A percentile compares a stretch with the other conserved stretches of the same genome.
Conservation (phyloP, 2,329 filamentous ascomycete species). For the Fusarium equiseti region DNA sequence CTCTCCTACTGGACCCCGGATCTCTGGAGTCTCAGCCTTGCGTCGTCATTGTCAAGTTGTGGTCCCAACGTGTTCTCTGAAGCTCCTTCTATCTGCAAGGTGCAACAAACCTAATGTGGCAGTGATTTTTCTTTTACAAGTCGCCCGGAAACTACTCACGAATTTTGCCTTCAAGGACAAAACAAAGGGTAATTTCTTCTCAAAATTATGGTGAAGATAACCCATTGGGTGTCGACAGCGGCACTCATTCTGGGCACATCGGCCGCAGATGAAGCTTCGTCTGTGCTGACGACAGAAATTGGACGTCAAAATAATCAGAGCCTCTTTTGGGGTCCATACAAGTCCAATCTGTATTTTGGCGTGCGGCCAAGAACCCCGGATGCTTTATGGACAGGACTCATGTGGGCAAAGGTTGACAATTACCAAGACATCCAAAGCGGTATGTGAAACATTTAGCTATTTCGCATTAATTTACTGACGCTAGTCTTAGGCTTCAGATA, state of each 20-base stretch:
- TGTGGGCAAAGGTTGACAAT: conserved; percentile 90
- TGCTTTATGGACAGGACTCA: conserved; percentile 82
- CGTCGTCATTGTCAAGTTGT: conserved; percentile 34
- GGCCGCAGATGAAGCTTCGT: conserved; percentile 49
- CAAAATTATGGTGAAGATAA: conserved; percentile 49
- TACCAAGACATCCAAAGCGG: conserved; percentile 81
- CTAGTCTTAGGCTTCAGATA: conserved; percentile 78
- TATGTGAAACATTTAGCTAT: conserved; percentile 54
- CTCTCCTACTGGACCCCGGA: conserved; percentile 23
- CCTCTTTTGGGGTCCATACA: conserved; percentile 95
- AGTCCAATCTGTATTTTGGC: conserved; percentile 94
- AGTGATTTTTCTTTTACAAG: conserved; percentile 4
- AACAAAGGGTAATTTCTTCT: neutral
- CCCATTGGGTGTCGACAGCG: conserved; percentile 49
- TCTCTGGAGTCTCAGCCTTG: conserved; percentile 44
- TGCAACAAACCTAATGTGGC: conserved; percentile 21
- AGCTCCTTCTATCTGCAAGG: conserved; percentile 13
- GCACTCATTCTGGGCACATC: conserved; percentile 46
- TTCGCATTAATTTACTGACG: conserved; percentile 14
- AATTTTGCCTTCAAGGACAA: too few relatives aligned
- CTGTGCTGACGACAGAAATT: conserved; percentile 62
- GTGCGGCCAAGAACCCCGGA: conserved; percentile 84
- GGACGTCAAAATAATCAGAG: conserved; percentile 78
- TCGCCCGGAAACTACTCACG: neutral
- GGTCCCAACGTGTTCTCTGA: conserved; percentile 43